phyloP scores from a whole-genome alignment of 768 basidiomycete species.

The Multifurca ochricompacta region DNA sequence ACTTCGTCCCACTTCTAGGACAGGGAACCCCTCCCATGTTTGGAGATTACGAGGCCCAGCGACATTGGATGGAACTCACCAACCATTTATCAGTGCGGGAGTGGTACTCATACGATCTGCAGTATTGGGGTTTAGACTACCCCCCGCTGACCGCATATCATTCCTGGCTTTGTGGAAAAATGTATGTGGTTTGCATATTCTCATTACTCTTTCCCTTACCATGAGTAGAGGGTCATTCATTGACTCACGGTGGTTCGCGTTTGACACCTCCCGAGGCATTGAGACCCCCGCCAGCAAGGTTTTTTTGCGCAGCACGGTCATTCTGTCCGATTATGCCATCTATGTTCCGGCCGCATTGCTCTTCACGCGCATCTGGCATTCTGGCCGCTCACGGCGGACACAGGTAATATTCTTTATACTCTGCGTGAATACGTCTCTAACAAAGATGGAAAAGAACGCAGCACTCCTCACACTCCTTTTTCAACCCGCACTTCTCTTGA shows the following conservation, averaged over 20 bases:
- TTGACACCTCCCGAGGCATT: conserved; percentile 62
- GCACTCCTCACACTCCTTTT: conserved; percentile 67
- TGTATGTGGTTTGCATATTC: conserved; percentile 40
- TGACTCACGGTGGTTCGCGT: conserved; percentile 59
- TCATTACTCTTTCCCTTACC: not conserved
- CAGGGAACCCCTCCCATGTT: conserved; percentile 69
- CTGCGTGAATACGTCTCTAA: not conserved
- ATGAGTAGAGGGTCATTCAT: conserved; percentile 40
- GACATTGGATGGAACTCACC: conserved; percentile 94
- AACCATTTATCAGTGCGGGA: conserved; percentile 60
- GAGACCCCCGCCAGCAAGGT: conserved; percentile 58
- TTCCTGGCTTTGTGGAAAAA: conserved; percentile 72
- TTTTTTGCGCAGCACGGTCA: conserved; percentile 76
- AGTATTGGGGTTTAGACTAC: conserved; percentile 95
- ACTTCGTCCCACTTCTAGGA: conserved; percentile 36
- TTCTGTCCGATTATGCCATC: conserved; percentile 57
- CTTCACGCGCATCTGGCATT: conserved; percentile 62
- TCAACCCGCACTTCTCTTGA: conserved; percentile 74
- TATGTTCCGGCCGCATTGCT: conserved; percentile 68
- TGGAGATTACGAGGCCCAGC: conserved; percentile 89
- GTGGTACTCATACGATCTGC: conserved; percentile 87
- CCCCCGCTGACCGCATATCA: conserved; percentile 88
- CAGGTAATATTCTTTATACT: conserved; percentile 44
- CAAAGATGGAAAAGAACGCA: conserved; percentile 37
- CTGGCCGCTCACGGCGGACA: conserved; percentile 61